Evolutionary conservation across 176 grass and related monocot genomes (phyloP), one percentile per base, ranked within the genome.

Genomic region (Typha latifolia): DNA sequence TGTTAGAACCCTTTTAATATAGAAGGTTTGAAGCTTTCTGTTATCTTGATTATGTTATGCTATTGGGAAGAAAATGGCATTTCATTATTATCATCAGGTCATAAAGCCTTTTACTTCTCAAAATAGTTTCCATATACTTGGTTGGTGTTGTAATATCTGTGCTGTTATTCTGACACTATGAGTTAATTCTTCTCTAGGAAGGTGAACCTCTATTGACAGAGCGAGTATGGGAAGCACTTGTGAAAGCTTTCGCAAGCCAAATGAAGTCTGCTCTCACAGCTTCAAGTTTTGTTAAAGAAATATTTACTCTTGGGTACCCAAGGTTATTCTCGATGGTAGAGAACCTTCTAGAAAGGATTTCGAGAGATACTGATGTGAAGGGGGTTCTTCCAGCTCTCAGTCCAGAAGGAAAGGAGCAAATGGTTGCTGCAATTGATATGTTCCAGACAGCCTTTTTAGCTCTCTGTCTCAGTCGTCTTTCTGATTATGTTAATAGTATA

Each of bases 211-310:
- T 99, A 7, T 75, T 99, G 66, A 99, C 94, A 69, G 94, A 99
- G 71, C 82, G 89, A 65, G 94, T 99, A 29, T 99, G 94, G 94
- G 89, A 99, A 77, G 94, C 94, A 5, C 75, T 99, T 78, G 94
- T 99, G 14, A 99, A 93, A 72, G 86, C 89, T 51, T 99, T 99
- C 77, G 89, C 89, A 68, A 87, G 53, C 62, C 94, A 99, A 82
- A 89, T 99, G 81, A 99, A 93, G 75, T 93, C 94, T 65, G 74
- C 86, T 55, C 90, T 89, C 64, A 93, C 86, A 1, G 94, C 86
- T 0, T 99, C 94, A 56, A 99, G 94, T 66, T 99, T 99, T 78
- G 94, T 93, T 61, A 99, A 99, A 75, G 94, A 99, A 87, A 84
- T 92, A 75, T 99, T 99, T 82, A 99, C 94, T 64, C 78, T 93